A percentile compares a stretch with the other conserved stretches of the same genome.
Evolutionary conservation across 1,139 yeast genomes (phyloP).

Genomic region (Pneumocystis oryctolagi): DNA sequence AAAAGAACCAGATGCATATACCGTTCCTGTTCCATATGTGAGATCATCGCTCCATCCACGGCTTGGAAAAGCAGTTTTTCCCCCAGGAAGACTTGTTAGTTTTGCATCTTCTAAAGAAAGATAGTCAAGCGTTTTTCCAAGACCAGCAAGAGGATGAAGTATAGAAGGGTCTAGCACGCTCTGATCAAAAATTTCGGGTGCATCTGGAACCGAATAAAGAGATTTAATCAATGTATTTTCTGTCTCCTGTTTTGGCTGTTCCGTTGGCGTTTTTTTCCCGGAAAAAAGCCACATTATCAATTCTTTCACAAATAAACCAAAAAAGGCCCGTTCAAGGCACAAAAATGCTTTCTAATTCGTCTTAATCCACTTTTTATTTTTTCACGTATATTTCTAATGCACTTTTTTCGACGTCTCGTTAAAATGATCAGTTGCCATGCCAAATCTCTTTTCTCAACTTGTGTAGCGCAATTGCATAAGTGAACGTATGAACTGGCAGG

Average conservation of each 20-base stretch:
- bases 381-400: too few species aligned
- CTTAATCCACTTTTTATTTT: neutral
- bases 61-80: slow-evolving; percentile 80
- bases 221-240: neutral
- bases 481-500: neutral
- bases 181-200: neutral
- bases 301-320: neutral
- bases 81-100: slow-evolving; percentile 60
- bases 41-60: slow-evolving; percentile 96
- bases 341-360: neutral
- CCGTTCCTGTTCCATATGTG: slow-evolving; percentile 95
- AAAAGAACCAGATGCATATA: slow-evolving; percentile 37
- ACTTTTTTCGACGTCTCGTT: neutral
- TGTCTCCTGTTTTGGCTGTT: neutral
- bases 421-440: too few species aligned
- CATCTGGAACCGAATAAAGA: neutral
- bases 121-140: slow-evolving; percentile 72
- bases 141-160: slow-evolving; percentile 88
- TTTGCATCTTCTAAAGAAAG: slow-evolving; percentile 78
- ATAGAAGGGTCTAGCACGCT: slow-evolving; percentile 39
- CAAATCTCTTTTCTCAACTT: too few species aligned
- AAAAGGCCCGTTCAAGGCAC: neutral
- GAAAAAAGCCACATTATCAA: neutral
- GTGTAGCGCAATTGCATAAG: neutral
- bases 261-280: neutral